Percentiles rank a stretch among this genome's conserved stretches.
Evolutionary conservation across 257 asterid species (phyloP).

Genomic region (Solanum sitiens): DNA sequence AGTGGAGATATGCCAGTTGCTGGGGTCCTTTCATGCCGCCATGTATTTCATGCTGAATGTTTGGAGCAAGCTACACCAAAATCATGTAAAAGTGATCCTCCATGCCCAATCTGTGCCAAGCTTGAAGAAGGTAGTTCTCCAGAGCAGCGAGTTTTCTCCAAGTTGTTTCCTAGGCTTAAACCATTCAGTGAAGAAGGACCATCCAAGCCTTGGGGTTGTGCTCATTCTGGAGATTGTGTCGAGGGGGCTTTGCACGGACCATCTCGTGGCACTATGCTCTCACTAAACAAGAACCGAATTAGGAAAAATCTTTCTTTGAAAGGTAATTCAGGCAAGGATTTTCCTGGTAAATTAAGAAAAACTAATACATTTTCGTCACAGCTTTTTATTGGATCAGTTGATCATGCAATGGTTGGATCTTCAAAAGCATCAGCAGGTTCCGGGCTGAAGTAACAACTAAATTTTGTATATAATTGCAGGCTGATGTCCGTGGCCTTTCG

Average conservation of each 20-base stretch:
- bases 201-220: constrained; percentile 73
- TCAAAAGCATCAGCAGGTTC: constrained; percentile 30
- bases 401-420: constrained; percentile 48
- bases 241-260: constrained; percentile 75
- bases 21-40: constrained; percentile 87
- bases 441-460: constrained; percentile 16
- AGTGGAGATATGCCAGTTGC: constrained; percentile 93
- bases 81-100: constrained; percentile 73
- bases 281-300: constrained; percentile 53
- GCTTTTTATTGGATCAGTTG: constrained; percentile 38
- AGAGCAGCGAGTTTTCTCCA: constrained; percentile 45
- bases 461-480: background rate
- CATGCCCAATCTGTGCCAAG: constrained; percentile 74
- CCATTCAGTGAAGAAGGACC: constrained; percentile 64
- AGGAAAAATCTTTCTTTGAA: constrained; percentile 52
- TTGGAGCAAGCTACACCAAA: constrained; percentile 85
- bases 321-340: constrained; percentile 43
- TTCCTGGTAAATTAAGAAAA: constrained; percentile 58
- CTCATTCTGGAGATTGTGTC: constrained; percentile 78
- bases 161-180: constrained; percentile 57
- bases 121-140: constrained; percentile 56
- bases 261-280: constrained; percentile 42
- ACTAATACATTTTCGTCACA: constrained; percentile 51
- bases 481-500: background rate
- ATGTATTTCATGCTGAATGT: constrained; percentile 94